These are phyloP conservation scores for Ephemerocybe angulata DNA, from an alignment of 768 basidiomycete species.

Conservation along the genomic window DNA sequence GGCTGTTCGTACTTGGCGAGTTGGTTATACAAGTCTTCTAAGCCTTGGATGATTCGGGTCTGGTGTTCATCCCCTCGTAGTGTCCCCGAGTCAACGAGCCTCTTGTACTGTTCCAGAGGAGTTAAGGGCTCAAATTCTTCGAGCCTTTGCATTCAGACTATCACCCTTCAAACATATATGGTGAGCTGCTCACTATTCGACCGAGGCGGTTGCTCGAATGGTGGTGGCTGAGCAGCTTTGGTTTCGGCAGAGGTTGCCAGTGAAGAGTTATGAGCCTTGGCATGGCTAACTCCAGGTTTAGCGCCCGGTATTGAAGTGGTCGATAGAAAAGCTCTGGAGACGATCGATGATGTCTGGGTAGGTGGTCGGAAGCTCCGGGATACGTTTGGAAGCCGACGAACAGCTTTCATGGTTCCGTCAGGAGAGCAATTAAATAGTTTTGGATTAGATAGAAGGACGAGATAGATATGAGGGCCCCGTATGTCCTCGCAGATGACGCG, in stretches of 20 bases:
- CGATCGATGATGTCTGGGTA: not conserved
- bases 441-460: no score
- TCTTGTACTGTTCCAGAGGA: constrained; percentile 44
- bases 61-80: constrained; percentile 82
- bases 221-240: not conserved
- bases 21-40: constrained; percentile 76
- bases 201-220: not conserved
- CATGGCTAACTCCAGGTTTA: not conserved
- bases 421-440: not conserved
- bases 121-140: constrained; percentile 29
- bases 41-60: constrained; percentile 72
- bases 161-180: not conserved
- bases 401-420: constrained; percentile 27
- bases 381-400: constrained; percentile 24
- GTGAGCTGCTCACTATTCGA: not conserved
- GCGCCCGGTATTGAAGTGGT: not conserved
- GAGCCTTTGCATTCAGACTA: not conserved
- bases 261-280: not conserved
- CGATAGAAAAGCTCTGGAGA: constrained; percentile 2
- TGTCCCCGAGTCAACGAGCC: constrained; percentile 41
- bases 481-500: no score
- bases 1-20: constrained; percentile 72
- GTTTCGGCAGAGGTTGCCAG: not conserved
- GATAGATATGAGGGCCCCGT: no score
- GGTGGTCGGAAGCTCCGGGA: constrained; percentile 3